A percentile compares a stretch with the other conserved stretches of the same genome.
These are phyloP conservation scores for Aphanomyces cochlioides DNA, from an alignment of 352 stramenopile genomes.

Conservation along the genomic window DNA sequence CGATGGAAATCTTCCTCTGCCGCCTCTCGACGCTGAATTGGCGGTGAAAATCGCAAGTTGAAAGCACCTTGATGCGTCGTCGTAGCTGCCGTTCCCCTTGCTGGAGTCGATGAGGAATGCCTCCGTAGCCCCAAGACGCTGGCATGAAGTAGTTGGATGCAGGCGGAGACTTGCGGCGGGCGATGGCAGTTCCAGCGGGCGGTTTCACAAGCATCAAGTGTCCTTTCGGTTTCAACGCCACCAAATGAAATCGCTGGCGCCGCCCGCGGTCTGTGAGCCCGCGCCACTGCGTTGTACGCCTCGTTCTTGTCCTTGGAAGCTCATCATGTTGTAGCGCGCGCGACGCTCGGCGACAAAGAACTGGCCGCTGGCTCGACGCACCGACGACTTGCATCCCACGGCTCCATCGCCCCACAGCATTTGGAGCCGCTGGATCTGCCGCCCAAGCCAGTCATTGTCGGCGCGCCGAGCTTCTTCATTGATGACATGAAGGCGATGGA, in stretches of 20 bases:
- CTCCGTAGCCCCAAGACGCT: too few species aligned
- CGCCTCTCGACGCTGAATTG: too few species aligned
- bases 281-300: not conserved
- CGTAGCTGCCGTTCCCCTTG: too few species aligned
- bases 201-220: conserved; percentile 7
- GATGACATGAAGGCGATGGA: not conserved
- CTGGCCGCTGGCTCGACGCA: conserved; percentile 1
- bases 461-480: not conserved
- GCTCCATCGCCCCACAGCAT: conserved; percentile 5
- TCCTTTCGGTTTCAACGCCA: not conserved
- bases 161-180: too few species aligned
- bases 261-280: not conserved
- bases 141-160: too few species aligned
- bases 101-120: too few species aligned
- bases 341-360: not conserved
- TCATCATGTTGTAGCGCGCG: conserved; percentile 1
- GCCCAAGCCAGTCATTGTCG: not conserved
- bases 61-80: too few species aligned
- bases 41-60: too few species aligned
- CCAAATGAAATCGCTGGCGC: conserved; percentile 12
- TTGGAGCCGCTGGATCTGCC: conserved; percentile 13
- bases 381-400: conserved; percentile 3
- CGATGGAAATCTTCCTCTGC: too few species aligned
- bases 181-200: too few species aligned
- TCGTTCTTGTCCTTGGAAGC: not conserved